Conservation (phyloP, 83 land plant species). For the Diphasiastrum complanatum region DNA sequence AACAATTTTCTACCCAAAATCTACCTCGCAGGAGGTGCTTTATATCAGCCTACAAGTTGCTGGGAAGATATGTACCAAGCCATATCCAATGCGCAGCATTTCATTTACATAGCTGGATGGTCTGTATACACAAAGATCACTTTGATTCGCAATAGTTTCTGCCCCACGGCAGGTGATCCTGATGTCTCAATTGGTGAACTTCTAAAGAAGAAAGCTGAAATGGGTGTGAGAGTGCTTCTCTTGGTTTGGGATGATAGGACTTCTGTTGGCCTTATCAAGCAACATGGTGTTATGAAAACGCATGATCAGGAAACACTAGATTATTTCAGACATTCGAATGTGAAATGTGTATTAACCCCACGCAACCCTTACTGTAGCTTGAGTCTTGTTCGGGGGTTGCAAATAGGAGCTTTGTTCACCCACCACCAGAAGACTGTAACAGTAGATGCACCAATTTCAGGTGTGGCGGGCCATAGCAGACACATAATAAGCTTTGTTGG, state of each 20-base stretch:
- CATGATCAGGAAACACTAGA: conserved; percentile 17
- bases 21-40: neutral
- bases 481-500: conserved; percentile 5
- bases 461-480: neutral
- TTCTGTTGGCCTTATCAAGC: neutral
- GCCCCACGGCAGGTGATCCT: neutral
- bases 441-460: conserved; percentile 38
- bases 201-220: conserved; percentile 1
- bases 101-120: conserved; percentile 20
- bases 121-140: conserved; percentile 14
- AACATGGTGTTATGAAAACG: conserved; percentile 12
- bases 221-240: conserved; percentile 17
- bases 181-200: conserved; percentile 11
- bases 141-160: conserved; percentile 3
- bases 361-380: conserved; percentile 42
- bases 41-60: conserved; percentile 16
- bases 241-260: conserved; percentile 24
- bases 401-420: conserved; percentile 45
- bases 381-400: conserved; percentile 47
- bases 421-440: conserved; percentile 41
- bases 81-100: conserved; percentile 8
- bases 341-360: conserved; percentile 38
- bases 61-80: conserved; percentile 20
- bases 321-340: conserved; percentile 7
- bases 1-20: conserved; percentile 5